Evolutionary conservation across 2,329 filamentous ascomycete species (phyloP).

Genomic region (Cordyceps militaris): DNA sequence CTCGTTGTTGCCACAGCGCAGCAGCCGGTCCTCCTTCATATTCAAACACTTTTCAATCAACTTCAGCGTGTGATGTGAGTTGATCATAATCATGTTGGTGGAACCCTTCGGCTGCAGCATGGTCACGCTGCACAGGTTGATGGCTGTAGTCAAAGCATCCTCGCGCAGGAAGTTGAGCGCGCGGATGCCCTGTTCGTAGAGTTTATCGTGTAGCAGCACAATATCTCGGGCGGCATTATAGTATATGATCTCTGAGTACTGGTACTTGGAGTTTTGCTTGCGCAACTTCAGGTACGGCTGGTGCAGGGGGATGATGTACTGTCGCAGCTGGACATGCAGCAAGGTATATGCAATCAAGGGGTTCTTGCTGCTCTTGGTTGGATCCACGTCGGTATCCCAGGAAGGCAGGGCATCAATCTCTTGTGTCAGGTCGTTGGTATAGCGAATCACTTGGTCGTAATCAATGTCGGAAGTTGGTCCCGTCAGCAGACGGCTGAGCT

Average conservation of each 20-base stretch:
- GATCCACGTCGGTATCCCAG: conserved; percentile 38
- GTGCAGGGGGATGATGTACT: conserved; percentile 56
- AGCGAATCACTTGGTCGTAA: conserved; percentile 55
- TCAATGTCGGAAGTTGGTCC: conserved; percentile 48
- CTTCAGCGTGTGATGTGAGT: conserved; percentile 51
- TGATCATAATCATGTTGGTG: conserved; percentile 56
- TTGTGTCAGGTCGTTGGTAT: conserved; percentile 53
- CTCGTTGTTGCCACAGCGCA: conserved; percentile 57
- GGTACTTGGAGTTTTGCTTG: conserved; percentile 53
- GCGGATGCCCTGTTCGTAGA: conserved; percentile 51
- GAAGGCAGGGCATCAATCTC: conserved; percentile 54
- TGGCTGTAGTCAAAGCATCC: conserved; percentile 51
- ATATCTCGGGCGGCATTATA: conserved; percentile 56
- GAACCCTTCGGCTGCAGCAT: conserved; percentile 53
- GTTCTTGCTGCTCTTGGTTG: conserved; percentile 39
- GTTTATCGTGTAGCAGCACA: conserved; percentile 53
- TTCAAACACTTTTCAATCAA: conserved; percentile 54
- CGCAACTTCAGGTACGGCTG: conserved; percentile 54
- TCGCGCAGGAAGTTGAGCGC: conserved; percentile 54
- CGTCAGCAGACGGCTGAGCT: conserved; percentile 49
- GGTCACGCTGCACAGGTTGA: conserved; percentile 55
- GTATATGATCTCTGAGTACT: conserved; percentile 57
- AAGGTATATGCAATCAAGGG: conserved; percentile 53
- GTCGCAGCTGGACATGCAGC: conserved; percentile 52
- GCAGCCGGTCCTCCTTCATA: conserved; percentile 54